These are phyloP conservation scores for Lignosus rhinocerotis DNA, from an alignment of 1,284 basidiomycete genomes.

Conservation along the genomic window DNA sequence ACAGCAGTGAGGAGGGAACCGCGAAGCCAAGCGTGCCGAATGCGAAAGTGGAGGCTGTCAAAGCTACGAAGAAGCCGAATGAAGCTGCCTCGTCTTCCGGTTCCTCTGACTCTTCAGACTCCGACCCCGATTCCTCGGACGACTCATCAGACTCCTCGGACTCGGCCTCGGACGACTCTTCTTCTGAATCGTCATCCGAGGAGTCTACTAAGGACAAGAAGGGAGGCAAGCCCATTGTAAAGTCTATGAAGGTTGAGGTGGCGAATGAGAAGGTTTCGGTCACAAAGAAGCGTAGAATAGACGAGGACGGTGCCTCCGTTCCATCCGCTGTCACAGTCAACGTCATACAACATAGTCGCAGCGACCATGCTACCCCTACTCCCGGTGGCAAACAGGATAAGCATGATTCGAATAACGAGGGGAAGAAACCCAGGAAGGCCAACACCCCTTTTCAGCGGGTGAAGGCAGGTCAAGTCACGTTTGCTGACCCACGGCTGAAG, in stretches of 20 bases:
- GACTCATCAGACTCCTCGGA: conserved; percentile 30
- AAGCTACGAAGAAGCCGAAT: background rate
- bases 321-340: conserved; percentile 38
- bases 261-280: conserved; percentile 31
- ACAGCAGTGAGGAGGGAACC: background rate
- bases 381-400: conserved; percentile 17
- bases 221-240: conserved; percentile 1
- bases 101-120: conserved; percentile 21
- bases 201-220: conserved; percentile 15
- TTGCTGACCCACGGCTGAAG: conserved; percentile 58
- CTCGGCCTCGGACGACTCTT: conserved; percentile 15
- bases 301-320: conserved; percentile 50
- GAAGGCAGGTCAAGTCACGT: conserved; percentile 64
- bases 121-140: conserved; percentile 4
- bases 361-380: conserved; percentile 12
- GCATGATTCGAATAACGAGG: conserved; percentile 25
- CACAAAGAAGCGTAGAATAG: conserved; percentile 61
- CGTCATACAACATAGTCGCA: conserved; percentile 5
- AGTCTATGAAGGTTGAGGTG: background rate
- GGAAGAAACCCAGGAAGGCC: conserved; percentile 42
- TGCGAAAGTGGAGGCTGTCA: background rate
- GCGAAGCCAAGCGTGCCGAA: background rate
- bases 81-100: background rate
- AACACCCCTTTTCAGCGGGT: conserved; percentile 83
- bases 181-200: conserved; percentile 17